Evolutionary conservation across 2,329 filamentous ascomycete species (phyloP), one percentile per base, ranked within the genome.

Genomic region (Colletotrichum orbiculare): DNA sequence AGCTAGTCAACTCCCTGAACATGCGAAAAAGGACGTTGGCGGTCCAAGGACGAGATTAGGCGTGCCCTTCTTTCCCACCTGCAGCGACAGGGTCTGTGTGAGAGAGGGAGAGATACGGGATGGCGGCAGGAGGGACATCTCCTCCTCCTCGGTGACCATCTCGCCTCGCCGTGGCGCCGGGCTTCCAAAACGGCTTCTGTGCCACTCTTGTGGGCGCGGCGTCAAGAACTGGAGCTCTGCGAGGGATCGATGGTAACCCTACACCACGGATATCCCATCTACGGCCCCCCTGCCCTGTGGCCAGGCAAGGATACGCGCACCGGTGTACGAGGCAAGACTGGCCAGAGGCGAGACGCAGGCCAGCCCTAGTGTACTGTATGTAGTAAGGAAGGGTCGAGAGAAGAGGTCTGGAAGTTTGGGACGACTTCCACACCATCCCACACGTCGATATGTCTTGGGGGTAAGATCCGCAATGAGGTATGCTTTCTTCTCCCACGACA

Each of bases 151-250:
- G 15, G 59, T 62, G 25, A 43, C 38, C 43, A 2, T 46, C 43
- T 46, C 13, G 15, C 17, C 43, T 17, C 17, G 10, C n/a, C 43
- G 46, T 65, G 41, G 58, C 58, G 52, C 41, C 52, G 8, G 35
- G 12, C 34, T 62, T 65, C 58, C 62, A 62, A 65, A 61, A 62
- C 62, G 53, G 25, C 42, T 43, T 47, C 46, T 65, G 62, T 48
- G 33, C 58, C 57, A 50, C 45, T 52, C 33, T 9, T 52, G 41
- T 53, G 46, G 62, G 33, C 49, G 61, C 10, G 52, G 41, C 37
- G 7, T 37, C n/a, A 25, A 42, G 53, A 57, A 52, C 47, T 62
- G 58, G 58, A 57, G 46, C 58, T 54, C 10, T 25, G 25, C 25
- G 41, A 41, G 43, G 43, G 38, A 41, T 15, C 37, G 15, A n/a